Conservation (phyloP, 768 basidiomycete species). For the Rickenella mellea region DNA sequence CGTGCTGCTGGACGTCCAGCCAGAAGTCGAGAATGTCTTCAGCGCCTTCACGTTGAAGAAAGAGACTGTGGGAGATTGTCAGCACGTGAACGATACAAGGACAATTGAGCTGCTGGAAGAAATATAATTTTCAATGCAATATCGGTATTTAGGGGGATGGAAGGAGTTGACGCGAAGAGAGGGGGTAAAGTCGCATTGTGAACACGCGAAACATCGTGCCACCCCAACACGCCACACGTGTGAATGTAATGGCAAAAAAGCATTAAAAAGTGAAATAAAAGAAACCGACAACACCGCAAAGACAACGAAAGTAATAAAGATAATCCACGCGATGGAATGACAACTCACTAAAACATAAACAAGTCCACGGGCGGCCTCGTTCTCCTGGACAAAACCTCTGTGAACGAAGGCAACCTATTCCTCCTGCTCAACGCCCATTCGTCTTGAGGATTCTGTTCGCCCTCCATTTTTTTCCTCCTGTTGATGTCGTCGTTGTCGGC, state of each 20-base stretch:
- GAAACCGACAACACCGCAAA: conserved; percentile 5
- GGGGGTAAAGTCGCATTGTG: too few species aligned
- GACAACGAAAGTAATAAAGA: conserved; percentile 5
- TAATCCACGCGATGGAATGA: not conserved
- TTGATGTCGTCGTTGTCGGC: not conserved
- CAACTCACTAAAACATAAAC: conserved; percentile 98
- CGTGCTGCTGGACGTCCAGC: conserved; percentile 98
- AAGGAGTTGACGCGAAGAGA: too few species aligned
- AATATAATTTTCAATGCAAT: too few species aligned
- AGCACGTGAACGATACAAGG: too few species aligned
- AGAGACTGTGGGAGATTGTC: conserved; percentile 47
- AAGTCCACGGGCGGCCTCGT: conserved; percentile 94
- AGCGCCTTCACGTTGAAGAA: conserved; percentile 89
- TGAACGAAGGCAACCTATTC: conserved; percentile 77
- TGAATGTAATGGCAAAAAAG: not conserved
- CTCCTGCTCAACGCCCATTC: conserved; percentile 65
- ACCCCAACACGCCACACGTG: conserved; percentile 1
- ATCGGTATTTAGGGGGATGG: too few species aligned
- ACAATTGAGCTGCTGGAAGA: too few species aligned
- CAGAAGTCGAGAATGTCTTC: conserved; percentile 98
- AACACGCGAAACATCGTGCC: not conserved
- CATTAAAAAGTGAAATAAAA: not conserved
- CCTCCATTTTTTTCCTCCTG: conserved; percentile 30
- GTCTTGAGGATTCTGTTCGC: conserved; percentile 50
- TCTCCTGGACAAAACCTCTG: conserved; percentile 83